These are phyloP conservation scores for Rhizophagus clarus DNA, from an alignment of 192 early-diverging fungal genomes.

Conservation along the genomic window DNA sequence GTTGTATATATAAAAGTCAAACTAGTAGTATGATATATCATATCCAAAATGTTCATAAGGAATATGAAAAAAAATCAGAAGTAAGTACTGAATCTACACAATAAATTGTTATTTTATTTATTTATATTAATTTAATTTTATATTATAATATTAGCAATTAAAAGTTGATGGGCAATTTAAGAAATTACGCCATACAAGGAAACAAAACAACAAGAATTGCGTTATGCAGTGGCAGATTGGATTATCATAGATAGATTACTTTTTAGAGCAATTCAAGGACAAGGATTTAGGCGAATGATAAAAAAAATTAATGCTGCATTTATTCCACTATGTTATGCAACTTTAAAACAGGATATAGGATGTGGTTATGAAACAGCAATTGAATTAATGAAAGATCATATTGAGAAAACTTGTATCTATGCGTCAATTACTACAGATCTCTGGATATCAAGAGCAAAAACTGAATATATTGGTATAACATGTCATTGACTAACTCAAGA, in stretches of 20 bases:
- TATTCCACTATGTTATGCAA: not conserved
- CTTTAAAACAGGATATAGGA: not conserved
- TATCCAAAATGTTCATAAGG: too few species aligned
- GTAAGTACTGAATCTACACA: too few species aligned
- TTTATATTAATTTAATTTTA: too few species aligned
- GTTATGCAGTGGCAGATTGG: not conserved
- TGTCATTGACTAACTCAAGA: conserved; percentile 11
- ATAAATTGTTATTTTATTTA: too few species aligned
- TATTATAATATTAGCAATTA: not conserved
- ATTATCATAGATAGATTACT: not conserved
- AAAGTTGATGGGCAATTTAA: not conserved
- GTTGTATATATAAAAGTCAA: too few species aligned
- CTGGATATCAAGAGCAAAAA: not conserved
- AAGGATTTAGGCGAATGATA: not conserved
- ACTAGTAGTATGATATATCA: too few species aligned
- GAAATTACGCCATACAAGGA: not conserved
- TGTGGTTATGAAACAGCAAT: not conserved
- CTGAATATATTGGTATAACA: conserved; percentile 13
- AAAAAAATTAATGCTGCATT: not conserved
- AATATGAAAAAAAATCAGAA: too few species aligned
- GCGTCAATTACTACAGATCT: conserved; percentile 9
- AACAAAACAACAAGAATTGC: not conserved
- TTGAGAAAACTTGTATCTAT: not conserved
- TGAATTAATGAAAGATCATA: not conserved
- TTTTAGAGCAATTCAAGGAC: not conserved